phyloP scores from a whole-genome alignment of 305 asterid species.

The Fraxinus velutina region DNA sequence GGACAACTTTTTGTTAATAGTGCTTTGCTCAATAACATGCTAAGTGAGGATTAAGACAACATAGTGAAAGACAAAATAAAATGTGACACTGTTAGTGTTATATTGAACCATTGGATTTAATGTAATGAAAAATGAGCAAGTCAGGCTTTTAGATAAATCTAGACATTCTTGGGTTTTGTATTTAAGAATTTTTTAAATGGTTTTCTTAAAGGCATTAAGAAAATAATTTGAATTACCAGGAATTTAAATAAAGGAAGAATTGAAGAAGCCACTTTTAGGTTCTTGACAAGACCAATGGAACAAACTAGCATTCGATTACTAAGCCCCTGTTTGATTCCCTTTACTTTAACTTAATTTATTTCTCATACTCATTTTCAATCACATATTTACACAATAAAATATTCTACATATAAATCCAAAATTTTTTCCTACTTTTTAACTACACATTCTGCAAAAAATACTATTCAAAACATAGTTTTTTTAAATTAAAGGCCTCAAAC shows the following conservation, averaged over 20 bases:
- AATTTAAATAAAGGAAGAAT: neutral
- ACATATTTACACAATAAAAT: neutral
- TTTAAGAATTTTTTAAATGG: neutral
- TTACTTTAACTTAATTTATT: neutral
- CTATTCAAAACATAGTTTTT: neutral
- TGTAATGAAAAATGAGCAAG: neutral
- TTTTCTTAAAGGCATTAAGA: neutral
- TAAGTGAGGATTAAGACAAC: neutral
- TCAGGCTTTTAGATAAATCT: neutral
- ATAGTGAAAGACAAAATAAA: neutral
- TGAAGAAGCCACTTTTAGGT: neutral
- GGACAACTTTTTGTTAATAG: neutral
- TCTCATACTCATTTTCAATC: neutral
- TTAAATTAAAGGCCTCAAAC: neutral
- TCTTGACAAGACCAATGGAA: neutral
- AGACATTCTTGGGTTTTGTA: neutral
- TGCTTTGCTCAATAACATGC: neutral
- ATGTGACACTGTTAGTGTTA: neutral
- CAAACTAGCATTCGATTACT: neutral
- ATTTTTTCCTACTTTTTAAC: neutral
- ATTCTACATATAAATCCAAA: neutral
- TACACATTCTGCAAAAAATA: neutral
- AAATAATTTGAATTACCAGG: neutral
- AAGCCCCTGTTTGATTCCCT: neutral
- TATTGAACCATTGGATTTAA: neutral